These are phyloP conservation scores for Tylopilus cervinicoccineus DNA, from an alignment of 768 basidiomycete genomes.

Conservation along the genomic window DNA sequence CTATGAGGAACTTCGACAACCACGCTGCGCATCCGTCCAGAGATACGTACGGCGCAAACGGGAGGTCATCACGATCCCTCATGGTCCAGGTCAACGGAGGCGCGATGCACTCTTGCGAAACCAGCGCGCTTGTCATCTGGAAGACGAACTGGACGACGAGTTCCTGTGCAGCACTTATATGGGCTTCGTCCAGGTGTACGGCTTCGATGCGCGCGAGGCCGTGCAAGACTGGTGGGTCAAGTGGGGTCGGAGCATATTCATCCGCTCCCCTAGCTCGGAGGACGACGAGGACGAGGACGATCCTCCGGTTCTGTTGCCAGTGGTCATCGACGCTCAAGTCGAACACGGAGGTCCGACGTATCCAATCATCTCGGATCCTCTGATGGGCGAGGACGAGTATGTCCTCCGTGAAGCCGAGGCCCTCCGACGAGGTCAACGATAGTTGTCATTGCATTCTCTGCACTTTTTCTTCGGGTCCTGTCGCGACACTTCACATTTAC, in stretches of 20 bases:
- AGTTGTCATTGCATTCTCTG: background rate
- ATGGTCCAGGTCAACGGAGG: constrained; percentile 39
- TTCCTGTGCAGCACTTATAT: constrained; percentile 45
- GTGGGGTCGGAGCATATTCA: constrained; percentile 35
- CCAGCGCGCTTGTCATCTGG: constrained; percentile 29
- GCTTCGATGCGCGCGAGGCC: constrained; percentile 47
- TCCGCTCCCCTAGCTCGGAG: background rate
- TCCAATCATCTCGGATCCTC: constrained; percentile 10
- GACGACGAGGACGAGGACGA: background rate
- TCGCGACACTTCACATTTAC: background rate
- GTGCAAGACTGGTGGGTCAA: constrained; percentile 64
- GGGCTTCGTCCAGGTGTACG: constrained; percentile 44
- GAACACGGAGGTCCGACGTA: constrained; percentile 4
- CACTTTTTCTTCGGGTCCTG: background rate
- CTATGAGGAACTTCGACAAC: constrained; percentile 55
- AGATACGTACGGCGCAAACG: constrained; percentile 42
- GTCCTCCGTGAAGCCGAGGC: constrained; percentile 10
- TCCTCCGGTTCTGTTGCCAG: background rate
- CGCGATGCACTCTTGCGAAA: constrained; percentile 38
- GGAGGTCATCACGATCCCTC: constrained; percentile 37
- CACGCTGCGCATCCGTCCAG: constrained; percentile 40
- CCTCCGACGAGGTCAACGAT: background rate
- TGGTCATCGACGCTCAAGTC: constrained; percentile 13
- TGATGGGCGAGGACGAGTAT: constrained; percentile 12
- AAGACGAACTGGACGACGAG: constrained; percentile 39